phyloP scores from a whole-genome alignment of 2,329 filamentous ascomycete genomes.

The Trichophyton schoenleinii region DNA sequence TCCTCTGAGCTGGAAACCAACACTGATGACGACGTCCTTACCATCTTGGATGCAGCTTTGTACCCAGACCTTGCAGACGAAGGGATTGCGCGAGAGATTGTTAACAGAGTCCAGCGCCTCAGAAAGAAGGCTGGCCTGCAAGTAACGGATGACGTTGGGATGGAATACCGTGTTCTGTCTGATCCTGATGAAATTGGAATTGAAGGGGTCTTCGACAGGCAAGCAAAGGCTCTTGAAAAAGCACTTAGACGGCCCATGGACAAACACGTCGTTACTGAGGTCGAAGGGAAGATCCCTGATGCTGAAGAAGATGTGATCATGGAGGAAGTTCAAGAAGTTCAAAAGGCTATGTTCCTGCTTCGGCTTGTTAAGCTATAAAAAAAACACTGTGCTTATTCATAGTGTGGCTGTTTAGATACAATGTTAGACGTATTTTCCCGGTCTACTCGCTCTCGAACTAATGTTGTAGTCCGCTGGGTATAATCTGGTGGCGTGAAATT shows the following conservation, averaged over 20 bases:
- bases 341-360: slow-evolving; percentile 68
- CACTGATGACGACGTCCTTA: slow-evolving; percentile 79
- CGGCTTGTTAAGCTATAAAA: slow-evolving; percentile 59
- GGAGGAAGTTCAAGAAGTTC: slow-evolving; percentile 75
- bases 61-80: slow-evolving; percentile 80
- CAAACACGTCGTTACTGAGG: slow-evolving; percentile 48
- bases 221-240: slow-evolving; percentile 59
- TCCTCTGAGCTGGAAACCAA: slow-evolving; percentile 72
- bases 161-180: slow-evolving; percentile 74
- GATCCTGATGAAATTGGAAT: slow-evolving; percentile 69
- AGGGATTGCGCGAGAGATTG: slow-evolving; percentile 79
- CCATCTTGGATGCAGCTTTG: slow-evolving; percentile 70
- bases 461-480: not conserved
- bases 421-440: slow-evolving; percentile 6
- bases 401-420: slow-evolving; percentile 3
- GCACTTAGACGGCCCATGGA: slow-evolving; percentile 65
- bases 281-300: slow-evolving; percentile 46
- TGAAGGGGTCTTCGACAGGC: slow-evolving; percentile 54
- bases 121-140: slow-evolving; percentile 88
- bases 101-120: slow-evolving; percentile 82
- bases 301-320: slow-evolving; percentile 52
- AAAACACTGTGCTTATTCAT: slow-evolving; percentile 23
- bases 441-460: not conserved
- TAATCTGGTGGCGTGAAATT: not conserved
- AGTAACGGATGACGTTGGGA: slow-evolving; percentile 85